Base-by-base conservation (phyloP, 2,329 filamentous ascomycete genomes). In the Podosphaera xanthii region DNA sequence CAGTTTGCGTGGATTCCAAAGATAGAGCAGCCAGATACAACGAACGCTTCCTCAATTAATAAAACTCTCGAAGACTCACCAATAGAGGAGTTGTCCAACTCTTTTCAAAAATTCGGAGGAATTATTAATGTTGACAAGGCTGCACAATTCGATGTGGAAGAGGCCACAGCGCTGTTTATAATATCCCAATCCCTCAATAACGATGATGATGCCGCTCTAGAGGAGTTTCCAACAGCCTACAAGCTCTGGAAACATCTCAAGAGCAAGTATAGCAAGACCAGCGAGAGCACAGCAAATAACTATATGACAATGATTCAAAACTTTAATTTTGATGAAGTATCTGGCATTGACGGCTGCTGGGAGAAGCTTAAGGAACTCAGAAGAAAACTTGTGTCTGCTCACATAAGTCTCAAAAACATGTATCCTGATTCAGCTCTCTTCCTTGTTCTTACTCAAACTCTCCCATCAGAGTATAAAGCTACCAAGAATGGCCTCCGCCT, bases 271-370 rank as follows among this genome's bases (percentile, higher is more conserved):
- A 38, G 12, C 34, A 56, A 40, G 14, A 56, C 36, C 2, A 56
- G 34, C 30, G 53, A 40, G 14, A 34, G 7, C 8, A 42, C 53
- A 14, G 35, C 53, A 12, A 34, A 30, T n/a, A 56, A 4, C 1
- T 56, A 56, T 40, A 38, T 56, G 34, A 56, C 53, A 12, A 40
- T 38, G 36, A 56, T 56, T 56, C 53, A 56, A 56, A 56, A 30
- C 34, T 56, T 56, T 56, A 40, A 40, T 40, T 40, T 40, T 40
- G 36, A 40, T 40, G 36, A 40, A 40, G 36, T 40, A 40, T 40
- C 36, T 40, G 36, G 36, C 36, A 40, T 40, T 40, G 36, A 40
- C 36, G 36, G 10, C 36, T 40, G 36, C 36, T 40, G 36, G 36
- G 36, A 40, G 36, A 40, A 40, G 36, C 36, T 40, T 40, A 40